Conservation (phyloP, 2,329 filamentous ascomycete species). For the Epichloe amarillans region DNA sequence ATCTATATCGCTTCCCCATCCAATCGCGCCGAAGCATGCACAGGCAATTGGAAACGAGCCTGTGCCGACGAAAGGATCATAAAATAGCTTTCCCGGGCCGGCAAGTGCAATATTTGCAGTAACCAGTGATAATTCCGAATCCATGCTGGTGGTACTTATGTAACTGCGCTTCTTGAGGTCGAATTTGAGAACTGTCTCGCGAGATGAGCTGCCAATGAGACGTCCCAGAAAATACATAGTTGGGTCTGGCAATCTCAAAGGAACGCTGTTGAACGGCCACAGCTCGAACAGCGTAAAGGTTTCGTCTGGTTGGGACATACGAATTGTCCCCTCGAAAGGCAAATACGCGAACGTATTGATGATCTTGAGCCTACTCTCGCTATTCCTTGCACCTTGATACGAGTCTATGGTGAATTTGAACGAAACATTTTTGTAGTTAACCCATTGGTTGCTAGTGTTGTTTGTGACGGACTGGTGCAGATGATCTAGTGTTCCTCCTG, state of each 20-base stretch:
- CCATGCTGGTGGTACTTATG: conserved; percentile 95
- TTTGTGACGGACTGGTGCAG: conserved; percentile 53
- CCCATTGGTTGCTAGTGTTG: conserved; percentile 52
- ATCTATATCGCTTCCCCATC: conserved; percentile 86
- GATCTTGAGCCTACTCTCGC: conserved; percentile 51
- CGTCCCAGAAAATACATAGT: conserved; percentile 57
- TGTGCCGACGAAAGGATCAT: conserved; percentile 91
- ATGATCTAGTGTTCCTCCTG: conserved; percentile 49
- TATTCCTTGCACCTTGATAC: conserved; percentile 61
- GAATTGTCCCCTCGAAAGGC: conserved; percentile 63
- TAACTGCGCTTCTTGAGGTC: conserved; percentile 89
- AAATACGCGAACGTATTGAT: conserved; percentile 77
- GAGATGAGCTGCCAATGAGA: conserved; percentile 50
- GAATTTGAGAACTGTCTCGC: conserved; percentile 58
- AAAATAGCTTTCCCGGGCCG: conserved; percentile 71
- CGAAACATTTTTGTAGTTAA: conserved; percentile 45
- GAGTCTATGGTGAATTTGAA: conserved; percentile 79
- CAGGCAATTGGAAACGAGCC: conserved; percentile 86
- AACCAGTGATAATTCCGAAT: conserved; percentile 79
- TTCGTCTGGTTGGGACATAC: conserved; percentile 59
- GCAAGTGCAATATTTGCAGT: conserved; percentile 86
- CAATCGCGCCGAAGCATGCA: conserved; percentile 74
- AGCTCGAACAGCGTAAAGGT: conserved; percentile 75
- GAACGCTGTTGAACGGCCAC: conserved; percentile 46
- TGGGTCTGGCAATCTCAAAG: conserved; percentile 37